Evolutionary conservation across 2,329 filamentous ascomycete species (phyloP).

Genomic region (Tolypocladium paradoxum): DNA sequence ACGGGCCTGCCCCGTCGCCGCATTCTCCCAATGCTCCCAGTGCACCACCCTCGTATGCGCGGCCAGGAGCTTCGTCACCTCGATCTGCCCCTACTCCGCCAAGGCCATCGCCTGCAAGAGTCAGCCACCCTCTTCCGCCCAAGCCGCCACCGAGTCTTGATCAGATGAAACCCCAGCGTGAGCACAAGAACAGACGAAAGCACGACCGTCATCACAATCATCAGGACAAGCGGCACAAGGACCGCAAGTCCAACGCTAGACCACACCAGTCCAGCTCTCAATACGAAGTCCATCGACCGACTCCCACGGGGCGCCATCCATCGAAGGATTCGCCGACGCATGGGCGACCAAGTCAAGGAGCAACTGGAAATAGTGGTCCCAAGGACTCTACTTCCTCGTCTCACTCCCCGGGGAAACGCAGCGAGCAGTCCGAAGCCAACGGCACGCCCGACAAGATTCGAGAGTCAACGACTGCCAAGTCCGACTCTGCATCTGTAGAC

Average conservation of each 20-base stretch:
- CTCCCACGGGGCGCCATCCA: background rate
- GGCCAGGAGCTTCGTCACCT: conserved; percentile 2
- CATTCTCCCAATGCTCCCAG: background rate
- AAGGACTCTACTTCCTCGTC: background rate
- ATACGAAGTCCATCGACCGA: background rate
- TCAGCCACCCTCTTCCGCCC: conserved; percentile 17
- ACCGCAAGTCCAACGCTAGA: conserved; percentile 8
- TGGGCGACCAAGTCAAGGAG: background rate
- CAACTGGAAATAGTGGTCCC: background rate
- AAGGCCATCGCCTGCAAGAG: conserved; percentile 4
- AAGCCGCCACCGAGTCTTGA: conserved; percentile 19
- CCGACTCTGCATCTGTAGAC: background rate
- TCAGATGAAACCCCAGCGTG: conserved; percentile 15
- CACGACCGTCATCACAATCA: conserved; percentile 20
- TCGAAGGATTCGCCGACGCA: background rate
- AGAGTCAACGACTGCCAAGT: background rate
- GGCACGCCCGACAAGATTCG: background rate
- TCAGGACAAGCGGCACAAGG: conserved; percentile 15
- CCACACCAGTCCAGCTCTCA: background rate
- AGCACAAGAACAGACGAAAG: conserved; percentile 18
- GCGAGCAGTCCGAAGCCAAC: background rate
- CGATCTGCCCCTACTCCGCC: background rate
- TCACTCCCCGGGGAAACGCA: background rate
- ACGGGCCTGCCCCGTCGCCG: background rate
- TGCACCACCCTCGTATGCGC: background rate